A percentile compares a stretch with the other conserved stretches of the same genome.
These are phyloP conservation scores for Metarhizium anisopliae DNA, from an alignment of 2,329 filamentous ascomycete genomes.

Conservation along the genomic window DNA sequence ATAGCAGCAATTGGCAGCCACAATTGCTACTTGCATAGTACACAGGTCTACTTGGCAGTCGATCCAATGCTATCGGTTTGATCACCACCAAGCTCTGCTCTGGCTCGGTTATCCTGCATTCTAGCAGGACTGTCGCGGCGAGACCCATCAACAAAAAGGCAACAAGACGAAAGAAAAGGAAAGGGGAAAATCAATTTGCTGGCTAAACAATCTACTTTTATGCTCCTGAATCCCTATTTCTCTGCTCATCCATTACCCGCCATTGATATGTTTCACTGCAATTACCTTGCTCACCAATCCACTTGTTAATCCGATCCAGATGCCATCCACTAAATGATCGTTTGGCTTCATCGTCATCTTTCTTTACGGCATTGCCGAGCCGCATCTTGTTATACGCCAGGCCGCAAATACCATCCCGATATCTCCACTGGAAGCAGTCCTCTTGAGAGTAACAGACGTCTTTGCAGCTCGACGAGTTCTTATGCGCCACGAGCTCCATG, in stretches of 20 bases:
- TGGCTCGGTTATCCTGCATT: no score
- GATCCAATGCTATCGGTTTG: no score
- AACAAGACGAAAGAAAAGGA: no score
- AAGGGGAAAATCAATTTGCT: no score
- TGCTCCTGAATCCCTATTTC: no score
- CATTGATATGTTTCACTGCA: conserved; percentile 17
- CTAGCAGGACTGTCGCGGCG: no score
- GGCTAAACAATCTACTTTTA: no score
- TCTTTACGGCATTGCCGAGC: conserved; percentile 28
- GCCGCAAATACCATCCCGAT: conserved; percentile 26
- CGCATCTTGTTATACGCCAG: conserved; percentile 23
- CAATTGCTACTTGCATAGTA: no score
- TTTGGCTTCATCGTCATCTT: conserved; percentile 15
- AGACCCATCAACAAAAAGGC: no score
- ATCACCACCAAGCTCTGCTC: no score
- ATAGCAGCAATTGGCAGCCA: no score
- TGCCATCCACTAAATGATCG: conserved; percentile 31
- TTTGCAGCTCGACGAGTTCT: conserved; percentile 31
- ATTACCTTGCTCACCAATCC: conserved; percentile 25
- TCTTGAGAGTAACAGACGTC: conserved; percentile 29
- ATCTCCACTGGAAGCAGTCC: conserved; percentile 33
- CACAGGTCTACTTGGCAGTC: no score
- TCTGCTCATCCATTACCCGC: not conserved
- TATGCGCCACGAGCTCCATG: conserved; percentile 31
- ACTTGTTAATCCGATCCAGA: conserved; percentile 28